Percentiles rank a stretch among this genome's conserved stretches.
phyloP scores from a whole-genome alignment of 2,329 filamentous ascomycete genomes.

The Pyrenochaeta sp. region DNA sequence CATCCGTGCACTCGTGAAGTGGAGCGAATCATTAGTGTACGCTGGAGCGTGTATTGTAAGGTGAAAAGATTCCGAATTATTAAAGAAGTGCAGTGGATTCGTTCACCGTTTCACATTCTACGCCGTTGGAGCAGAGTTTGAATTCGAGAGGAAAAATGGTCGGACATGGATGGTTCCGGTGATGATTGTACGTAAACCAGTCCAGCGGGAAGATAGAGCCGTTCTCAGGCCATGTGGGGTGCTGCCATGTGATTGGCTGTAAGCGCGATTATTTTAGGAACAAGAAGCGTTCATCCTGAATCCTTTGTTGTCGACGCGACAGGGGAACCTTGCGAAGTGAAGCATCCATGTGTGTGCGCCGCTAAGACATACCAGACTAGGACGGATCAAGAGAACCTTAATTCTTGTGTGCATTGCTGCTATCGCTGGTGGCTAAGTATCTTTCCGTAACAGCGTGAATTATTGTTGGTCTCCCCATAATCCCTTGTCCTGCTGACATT shows the following conservation, averaged over 20 bases:
- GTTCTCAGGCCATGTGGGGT: constrained; percentile 3
- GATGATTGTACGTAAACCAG: constrained; percentile 21
- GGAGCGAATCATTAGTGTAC: no score
- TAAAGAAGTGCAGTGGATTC: no score
- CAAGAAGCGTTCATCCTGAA: neutral
- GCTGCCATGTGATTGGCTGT: neutral
- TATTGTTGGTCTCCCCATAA: neutral
- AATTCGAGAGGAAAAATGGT: neutral
- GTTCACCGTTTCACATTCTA: no score
- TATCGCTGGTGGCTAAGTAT: neutral
- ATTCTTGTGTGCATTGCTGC: constrained; percentile 1
- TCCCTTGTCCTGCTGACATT: neutral
- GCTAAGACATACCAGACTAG: neutral
- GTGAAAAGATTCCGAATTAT: no score
- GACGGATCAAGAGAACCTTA: neutral
- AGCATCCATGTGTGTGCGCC: neutral
- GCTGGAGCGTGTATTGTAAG: no score
- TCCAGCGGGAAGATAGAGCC: constrained; percentile 8
- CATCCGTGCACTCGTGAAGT: no score
- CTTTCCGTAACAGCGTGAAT: no score
- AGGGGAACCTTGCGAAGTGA: neutral
- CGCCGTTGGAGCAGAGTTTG: no score
- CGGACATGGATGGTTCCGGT: neutral
- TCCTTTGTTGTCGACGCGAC: neutral
- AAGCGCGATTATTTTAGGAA: neutral